These are phyloP conservation scores for Myxozyma neotropica DNA, from an alignment of 805 yeast genomes.

Conservation along the genomic window DNA sequence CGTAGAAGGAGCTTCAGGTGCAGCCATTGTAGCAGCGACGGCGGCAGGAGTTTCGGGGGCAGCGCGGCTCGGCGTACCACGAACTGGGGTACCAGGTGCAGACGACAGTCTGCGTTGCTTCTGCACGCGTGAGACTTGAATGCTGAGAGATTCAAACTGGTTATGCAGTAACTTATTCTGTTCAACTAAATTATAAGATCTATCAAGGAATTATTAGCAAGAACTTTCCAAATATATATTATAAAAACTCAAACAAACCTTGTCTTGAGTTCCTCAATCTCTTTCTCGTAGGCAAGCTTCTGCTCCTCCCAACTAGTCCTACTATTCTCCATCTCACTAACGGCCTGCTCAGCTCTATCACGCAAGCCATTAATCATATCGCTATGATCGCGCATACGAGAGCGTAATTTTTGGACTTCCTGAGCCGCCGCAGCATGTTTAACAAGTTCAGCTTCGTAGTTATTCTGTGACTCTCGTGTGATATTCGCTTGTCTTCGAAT, in stretches of 20 bases:
- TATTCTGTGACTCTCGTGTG: slow-evolving; percentile 54
- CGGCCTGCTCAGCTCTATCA: slow-evolving; percentile 42
- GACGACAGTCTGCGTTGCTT: background rate
- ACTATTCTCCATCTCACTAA: slow-evolving; percentile 43
- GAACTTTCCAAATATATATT: background rate
- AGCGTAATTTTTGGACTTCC: slow-evolving; percentile 47
- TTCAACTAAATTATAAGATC: slow-evolving; percentile 57
- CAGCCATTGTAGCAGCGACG: background rate
- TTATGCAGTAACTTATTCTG: slow-evolving; percentile 70
- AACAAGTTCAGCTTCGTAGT: slow-evolving; percentile 58
- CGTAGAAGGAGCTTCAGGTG: background rate
- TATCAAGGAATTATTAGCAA: background rate
- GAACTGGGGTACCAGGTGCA: slow-evolving; percentile 8
- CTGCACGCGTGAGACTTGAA: slow-evolving; percentile 30
- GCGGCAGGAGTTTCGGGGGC: slow-evolving; percentile 1
- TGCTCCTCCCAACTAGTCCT: slow-evolving; percentile 53
- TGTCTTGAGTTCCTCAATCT: slow-evolving; percentile 49
- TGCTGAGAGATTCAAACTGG: slow-evolving; percentile 56
- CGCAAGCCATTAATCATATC: slow-evolving; percentile 38
- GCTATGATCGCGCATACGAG: slow-evolving; percentile 42
- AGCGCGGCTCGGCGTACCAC: background rate
- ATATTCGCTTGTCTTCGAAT: slow-evolving; percentile 51
- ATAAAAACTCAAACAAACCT: slow-evolving; percentile 38
- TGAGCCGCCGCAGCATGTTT: slow-evolving; percentile 57
- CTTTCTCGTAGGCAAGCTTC: slow-evolving; percentile 49